Percentiles rank a stretch among this genome's conserved stretches.
phyloP scores from a whole-genome alignment of 2,329 filamentous ascomycete genomes.

The Ophiostoma triangulosporum region DNA sequence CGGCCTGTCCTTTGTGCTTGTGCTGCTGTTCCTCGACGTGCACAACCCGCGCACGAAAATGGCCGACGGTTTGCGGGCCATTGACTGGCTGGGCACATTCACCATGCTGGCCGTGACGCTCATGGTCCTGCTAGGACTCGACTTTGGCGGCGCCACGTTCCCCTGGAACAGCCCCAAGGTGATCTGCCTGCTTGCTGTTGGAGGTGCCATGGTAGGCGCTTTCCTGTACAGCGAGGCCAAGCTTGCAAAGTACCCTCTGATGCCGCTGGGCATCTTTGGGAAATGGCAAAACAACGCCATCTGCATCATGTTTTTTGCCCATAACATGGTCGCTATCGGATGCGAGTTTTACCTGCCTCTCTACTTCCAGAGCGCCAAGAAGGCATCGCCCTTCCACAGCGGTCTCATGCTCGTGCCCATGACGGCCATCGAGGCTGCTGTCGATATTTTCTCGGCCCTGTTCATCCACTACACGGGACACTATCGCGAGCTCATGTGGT shows the following conservation, averaged over 20 bases:
- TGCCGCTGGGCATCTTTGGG: conserved; percentile 27
- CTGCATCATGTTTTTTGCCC: conserved; percentile 32
- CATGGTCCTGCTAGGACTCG: conserved; percentile 53
- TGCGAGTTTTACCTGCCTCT: conserved; percentile 36
- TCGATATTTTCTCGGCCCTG: conserved; percentile 28
- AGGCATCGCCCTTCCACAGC: conserved; percentile 29
- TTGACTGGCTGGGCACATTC: conserved; percentile 46
- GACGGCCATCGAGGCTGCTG: conserved; percentile 33
- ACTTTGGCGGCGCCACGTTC: conserved; percentile 31
- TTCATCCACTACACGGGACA: conserved; percentile 38
- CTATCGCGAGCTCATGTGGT: conserved; percentile 38
- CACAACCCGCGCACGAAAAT: conserved; percentile 39
- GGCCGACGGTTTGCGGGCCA: conserved; percentile 42
- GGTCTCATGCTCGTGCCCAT: conserved; percentile 41
- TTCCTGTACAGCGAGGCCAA: conserved; percentile 31
- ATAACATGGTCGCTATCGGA: conserved; percentile 36
- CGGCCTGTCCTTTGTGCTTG: conserved; percentile 15
- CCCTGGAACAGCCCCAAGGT: conserved; percentile 47
- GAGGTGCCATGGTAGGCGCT: conserved; percentile 23
- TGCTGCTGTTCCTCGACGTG: conserved; percentile 14
- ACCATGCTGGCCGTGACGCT: conserved; percentile 46
- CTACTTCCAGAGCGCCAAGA: conserved; percentile 34
- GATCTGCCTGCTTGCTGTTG: conserved; percentile 32
- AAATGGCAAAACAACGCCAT: conserved; percentile 37
- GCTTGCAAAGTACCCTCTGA: conserved; percentile 33